Conservation (phyloP, 163 green algal species). For the Chloromonas sp. region DNA sequence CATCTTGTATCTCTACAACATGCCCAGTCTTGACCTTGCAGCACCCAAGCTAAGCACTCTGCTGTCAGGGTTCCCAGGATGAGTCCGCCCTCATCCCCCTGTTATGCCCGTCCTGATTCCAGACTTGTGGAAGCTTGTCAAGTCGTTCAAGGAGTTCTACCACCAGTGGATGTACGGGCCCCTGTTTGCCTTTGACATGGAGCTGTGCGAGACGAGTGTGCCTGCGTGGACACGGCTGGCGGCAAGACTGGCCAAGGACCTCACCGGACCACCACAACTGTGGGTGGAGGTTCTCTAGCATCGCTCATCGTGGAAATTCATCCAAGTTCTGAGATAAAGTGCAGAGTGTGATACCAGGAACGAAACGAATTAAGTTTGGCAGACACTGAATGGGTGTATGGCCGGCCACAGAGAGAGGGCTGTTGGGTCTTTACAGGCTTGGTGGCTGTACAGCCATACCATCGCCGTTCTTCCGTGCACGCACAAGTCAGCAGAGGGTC, state of each 20-base stretch:
- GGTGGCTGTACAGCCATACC: no score
- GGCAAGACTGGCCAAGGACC: conserved; percentile 27
- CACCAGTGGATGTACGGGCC: conserved; percentile 34
- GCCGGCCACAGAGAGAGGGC: no score
- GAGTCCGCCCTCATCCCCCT: background rate
- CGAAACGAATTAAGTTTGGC: no score
- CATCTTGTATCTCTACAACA: background rate
- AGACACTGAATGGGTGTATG: no score
- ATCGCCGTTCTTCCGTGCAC: no score
- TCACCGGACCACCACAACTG: conserved; percentile 19
- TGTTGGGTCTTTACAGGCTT: no score
- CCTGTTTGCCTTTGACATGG: conserved; percentile 27
- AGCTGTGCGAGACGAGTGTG: conserved; percentile 23
- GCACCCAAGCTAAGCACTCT: background rate
- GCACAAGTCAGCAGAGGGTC: no score
- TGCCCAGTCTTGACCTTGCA: background rate
- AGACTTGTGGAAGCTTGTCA: conserved; percentile 37
- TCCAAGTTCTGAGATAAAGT: no score
- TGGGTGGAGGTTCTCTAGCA: conserved; percentile 5
- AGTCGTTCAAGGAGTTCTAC: conserved; percentile 28
- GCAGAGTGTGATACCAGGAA: no score
- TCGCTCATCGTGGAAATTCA: no score
- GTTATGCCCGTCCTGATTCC: background rate
- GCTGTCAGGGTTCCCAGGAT: background rate
- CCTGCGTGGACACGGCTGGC: conserved; percentile 22